Conservation (phyloP, 2,329 filamentous ascomycete genomes). For the Talaromyces atroroseus region DNA sequence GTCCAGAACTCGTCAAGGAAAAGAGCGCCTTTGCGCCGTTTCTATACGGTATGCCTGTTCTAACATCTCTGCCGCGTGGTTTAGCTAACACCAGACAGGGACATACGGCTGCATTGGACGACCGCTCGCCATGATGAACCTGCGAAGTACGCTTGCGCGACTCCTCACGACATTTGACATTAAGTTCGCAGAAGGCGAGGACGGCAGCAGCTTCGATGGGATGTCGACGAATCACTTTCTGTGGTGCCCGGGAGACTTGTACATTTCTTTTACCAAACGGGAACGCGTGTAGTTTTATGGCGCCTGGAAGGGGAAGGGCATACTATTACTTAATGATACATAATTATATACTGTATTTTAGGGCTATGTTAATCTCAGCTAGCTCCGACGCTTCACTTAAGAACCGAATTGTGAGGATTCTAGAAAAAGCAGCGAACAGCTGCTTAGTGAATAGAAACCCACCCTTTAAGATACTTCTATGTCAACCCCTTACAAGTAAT, state of each 20-base stretch:
- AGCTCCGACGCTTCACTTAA: too few relatives aligned
- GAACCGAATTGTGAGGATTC: too few relatives aligned
- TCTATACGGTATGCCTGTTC: slow-evolving; percentile 19
- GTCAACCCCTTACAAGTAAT: too few relatives aligned
- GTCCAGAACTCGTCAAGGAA: slow-evolving; percentile 29
- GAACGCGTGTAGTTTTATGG: not conserved
- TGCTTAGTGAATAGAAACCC: too few relatives aligned
- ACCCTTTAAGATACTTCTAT: too few relatives aligned
- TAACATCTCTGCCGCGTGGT: not conserved
- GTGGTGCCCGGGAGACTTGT: slow-evolving; percentile 18
- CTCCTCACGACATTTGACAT: slow-evolving; percentile 33
- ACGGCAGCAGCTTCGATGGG: slow-evolving; percentile 26
- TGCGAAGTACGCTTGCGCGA: slow-evolving; percentile 30
- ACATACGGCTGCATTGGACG: slow-evolving; percentile 34
- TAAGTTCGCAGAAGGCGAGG: slow-evolving; percentile 29
- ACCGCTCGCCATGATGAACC: slow-evolving; percentile 31
- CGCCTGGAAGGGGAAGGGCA: too few relatives aligned
- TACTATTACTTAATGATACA: too few relatives aligned
- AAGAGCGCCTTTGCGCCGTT: slow-evolving; percentile 32
- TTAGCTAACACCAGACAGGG: slow-evolving; percentile 16
- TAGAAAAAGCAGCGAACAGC: too few relatives aligned
- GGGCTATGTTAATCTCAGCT: too few relatives aligned
- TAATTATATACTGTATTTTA: too few relatives aligned
- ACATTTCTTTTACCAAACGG: slow-evolving; percentile 17
- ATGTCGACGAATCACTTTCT: slow-evolving; percentile 35